Conservation (phyloP, 805 yeast genomes). For the Kuraishia borneana region DNA sequence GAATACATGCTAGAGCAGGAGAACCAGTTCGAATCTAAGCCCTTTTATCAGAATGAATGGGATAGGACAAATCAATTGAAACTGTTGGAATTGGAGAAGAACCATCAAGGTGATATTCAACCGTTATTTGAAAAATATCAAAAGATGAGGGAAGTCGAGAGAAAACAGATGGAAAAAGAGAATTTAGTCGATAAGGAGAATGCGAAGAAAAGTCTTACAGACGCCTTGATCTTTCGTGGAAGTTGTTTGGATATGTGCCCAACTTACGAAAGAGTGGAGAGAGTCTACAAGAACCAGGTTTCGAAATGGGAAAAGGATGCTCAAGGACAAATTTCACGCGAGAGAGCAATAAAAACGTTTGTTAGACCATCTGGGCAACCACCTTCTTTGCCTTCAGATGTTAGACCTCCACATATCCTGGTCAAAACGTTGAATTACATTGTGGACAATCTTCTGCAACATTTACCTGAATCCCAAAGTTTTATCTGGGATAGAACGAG, state of each 20-base stretch:
- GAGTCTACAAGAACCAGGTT: conserved; percentile 82
- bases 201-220: conserved; percentile 67
- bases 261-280: conserved; percentile 75
- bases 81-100: conserved; percentile 41
- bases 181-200: conserved; percentile 87
- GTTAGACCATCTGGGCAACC: conserved; percentile 98
- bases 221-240: conserved; percentile 83
- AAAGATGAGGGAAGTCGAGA: conserved; percentile 60
- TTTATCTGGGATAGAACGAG: conserved; percentile 97
- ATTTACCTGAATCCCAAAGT: conserved; percentile 76
- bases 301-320: conserved; percentile 63
- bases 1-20: conserved; percentile 20
- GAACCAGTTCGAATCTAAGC: conserved; percentile 21
- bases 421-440: conserved; percentile 60
- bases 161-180: conserved; percentile 64
- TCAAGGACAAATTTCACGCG: conserved; percentile 43
- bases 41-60: conserved; percentile 41
- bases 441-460: conserved; percentile 47
- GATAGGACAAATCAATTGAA: conserved; percentile 61
- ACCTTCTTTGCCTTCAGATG: conserved; percentile 95
- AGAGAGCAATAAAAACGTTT: conserved; percentile 77
- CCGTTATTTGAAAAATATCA: conserved; percentile 68
- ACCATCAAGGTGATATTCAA: conserved; percentile 41
- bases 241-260: conserved; percentile 95
- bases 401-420: conserved; percentile 79